A percentile compares a stretch with the other conserved stretches of the same genome.
These are phyloP conservation scores for Penstemon davidsonii DNA, from an alignment of 257 asterid species.

Conservation along the genomic window DNA sequence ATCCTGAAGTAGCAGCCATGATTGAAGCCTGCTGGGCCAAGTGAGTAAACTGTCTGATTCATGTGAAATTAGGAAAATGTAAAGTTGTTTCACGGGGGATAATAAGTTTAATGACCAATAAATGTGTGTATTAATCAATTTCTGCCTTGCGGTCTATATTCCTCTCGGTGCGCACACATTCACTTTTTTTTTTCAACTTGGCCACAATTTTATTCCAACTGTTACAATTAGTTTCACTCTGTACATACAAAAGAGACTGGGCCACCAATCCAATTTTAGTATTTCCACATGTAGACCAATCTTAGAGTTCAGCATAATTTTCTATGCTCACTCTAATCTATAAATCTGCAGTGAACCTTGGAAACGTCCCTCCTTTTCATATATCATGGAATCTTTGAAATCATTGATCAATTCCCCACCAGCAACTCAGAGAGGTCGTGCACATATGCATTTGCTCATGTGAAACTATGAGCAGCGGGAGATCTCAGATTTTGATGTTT, in stretches of 20 bases:
- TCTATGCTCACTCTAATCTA: constrained; percentile 24
- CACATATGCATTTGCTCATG: constrained; percentile 44
- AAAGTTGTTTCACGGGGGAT: constrained; percentile 20
- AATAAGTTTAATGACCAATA: constrained; percentile 5
- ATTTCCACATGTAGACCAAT: constrained; percentile 18
- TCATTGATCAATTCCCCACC: constrained; percentile 55
- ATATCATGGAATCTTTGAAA: constrained; percentile 80
- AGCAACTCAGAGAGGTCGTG: constrained; percentile 46
- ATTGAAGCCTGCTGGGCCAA: constrained; percentile 88
- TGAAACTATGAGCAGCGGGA: constrained; percentile 36
- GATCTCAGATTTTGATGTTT: constrained; percentile 19
- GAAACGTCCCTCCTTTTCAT: constrained; percentile 85
- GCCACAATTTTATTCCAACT: not conserved
- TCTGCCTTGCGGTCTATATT: not conserved
- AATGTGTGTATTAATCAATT: constrained; percentile 22
- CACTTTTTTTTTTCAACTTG: constrained; percentile 3
- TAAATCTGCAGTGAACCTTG: constrained; percentile 76
- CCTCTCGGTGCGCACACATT: not conserved
- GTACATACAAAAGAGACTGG: not conserved
- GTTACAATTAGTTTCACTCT: not conserved
- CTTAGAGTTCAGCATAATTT: constrained; percentile 4
- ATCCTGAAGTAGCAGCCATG: constrained; percentile 74
- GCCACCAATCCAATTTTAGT: not conserved
- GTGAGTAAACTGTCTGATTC: constrained; percentile 49
- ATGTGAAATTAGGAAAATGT: not conserved